A percentile compares a stretch with the other conserved stretches of the same genome.
phyloP scores from a whole-genome alignment of 2,329 filamentous ascomycete genomes.

The Fusarium acutatum region DNA sequence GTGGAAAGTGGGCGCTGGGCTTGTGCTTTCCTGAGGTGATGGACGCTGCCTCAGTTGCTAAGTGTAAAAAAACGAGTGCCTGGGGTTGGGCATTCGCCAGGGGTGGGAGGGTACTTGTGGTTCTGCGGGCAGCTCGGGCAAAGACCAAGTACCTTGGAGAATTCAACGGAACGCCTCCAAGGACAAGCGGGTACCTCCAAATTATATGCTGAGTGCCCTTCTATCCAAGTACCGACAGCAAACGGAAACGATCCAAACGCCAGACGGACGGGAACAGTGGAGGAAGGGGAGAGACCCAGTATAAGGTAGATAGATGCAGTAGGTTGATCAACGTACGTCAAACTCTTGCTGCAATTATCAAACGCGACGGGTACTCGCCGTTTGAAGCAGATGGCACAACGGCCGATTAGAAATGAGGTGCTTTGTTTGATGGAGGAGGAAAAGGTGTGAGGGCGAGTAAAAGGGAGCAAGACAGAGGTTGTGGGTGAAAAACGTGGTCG shows the following conservation, averaged over 20 bases:
- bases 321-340: slow-evolving; percentile 1
- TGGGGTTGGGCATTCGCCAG: slow-evolving; percentile 25
- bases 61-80: slow-evolving; percentile 32
- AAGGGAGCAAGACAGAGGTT: slow-evolving; percentile 31
- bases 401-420: slow-evolving; percentile 19
- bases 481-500: slow-evolving; percentile 36
- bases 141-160: slow-evolving; percentile 15
- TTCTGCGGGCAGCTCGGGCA: slow-evolving; percentile 1
- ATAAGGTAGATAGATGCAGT: neutral
- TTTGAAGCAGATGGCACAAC: slow-evolving; percentile 1
- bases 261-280: slow-evolving; percentile 29
- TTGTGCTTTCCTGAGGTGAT: slow-evolving; percentile 35
- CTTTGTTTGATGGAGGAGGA: slow-evolving; percentile 5
- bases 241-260: slow-evolving; percentile 24
- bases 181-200: slow-evolving; percentile 22
- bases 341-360: neutral
- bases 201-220: slow-evolving; percentile 23
- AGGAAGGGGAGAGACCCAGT: slow-evolving; percentile 24
- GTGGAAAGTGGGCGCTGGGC: slow-evolving; percentile 38
- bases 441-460: slow-evolving; percentile 22
- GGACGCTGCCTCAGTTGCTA: slow-evolving; percentile 23
- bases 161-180: slow-evolving; percentile 18
- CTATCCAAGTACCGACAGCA: slow-evolving; percentile 24
- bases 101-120: slow-evolving; percentile 33
- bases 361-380: neutral